Base-by-base conservation (phyloP, 805 yeast species). In the Kluyveromyces aestuarii region DNA sequence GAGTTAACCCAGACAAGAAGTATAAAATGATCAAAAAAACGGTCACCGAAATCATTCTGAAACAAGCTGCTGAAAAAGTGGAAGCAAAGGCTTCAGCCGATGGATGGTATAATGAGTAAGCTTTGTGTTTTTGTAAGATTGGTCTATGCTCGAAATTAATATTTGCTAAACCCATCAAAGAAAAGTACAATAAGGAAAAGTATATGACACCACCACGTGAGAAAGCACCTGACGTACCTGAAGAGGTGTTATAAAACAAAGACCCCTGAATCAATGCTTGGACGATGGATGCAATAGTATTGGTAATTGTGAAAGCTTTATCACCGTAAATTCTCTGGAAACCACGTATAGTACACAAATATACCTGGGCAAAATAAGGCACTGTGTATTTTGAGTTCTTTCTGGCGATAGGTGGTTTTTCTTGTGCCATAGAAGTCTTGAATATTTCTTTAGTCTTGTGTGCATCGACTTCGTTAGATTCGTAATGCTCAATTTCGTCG, bases 101-200 rank as follows among this genome's bases (percentile, higher is more conserved):
- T 2, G 90, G 89, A 50, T 81, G 80, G 61, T 83, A 87, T 50
- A 85, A 73, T 0, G 87, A 80, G 56, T 82, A 86, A 44, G 75
- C 74, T 58, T 81, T 80, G 61, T 86, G 95, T 59, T 86, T 85
- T 56, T 76, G 77, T 27, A 83, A 74, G 52, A 86, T 79, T 44
- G 81, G 76, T 53, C 84, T 73, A 41, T 76, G 71, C 19, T 68
- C 74, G 55, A 79, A 71, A 57, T 75, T 62, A 33, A 75, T 66
- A 50, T 74, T 77, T 3, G 80, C 77, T 44, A 76, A 54, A 41
- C 76, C 74, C 68, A 73, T 68, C 56, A 77, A 68, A 8, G 74
- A 63, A 58, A 72, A 73, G 61, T 78, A 80, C 52, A 84, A 68
- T 10, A 80, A 67, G 19, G 80, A 70, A 55, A 81, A 83, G 65